Evolutionary conservation across 352 stramenopile genomes (phyloP).

Genomic region (Globisporangium takayamanum): DNA sequence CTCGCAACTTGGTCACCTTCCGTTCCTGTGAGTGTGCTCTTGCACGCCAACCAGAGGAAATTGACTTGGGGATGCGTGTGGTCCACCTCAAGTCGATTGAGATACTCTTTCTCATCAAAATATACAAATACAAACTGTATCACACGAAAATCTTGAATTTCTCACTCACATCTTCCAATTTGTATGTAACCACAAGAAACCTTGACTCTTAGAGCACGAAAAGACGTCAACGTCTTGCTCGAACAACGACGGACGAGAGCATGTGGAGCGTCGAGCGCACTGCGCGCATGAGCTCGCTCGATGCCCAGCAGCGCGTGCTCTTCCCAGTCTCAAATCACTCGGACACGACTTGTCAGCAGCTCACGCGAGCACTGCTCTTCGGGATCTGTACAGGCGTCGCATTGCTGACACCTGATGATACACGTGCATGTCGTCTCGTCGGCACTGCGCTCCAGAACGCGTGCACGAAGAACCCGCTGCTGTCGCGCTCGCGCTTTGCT

Average conservation of each 20-base stretch:
- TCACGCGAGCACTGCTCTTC: conserved; percentile 22
- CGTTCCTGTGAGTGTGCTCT: neutral
- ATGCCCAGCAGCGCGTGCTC: conserved; percentile 36
- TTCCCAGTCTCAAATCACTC: conserved; percentile 30
- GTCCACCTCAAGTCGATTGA: no score
- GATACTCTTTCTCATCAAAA: no score
- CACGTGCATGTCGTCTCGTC: conserved; percentile 20
- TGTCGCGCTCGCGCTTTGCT: conserved; percentile 24
- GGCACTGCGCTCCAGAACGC: conserved; percentile 20
- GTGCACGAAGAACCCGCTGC: conserved; percentile 20
- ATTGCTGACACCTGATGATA: conserved; percentile 27
- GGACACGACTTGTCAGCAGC: conserved; percentile 17
- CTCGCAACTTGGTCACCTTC: neutral
- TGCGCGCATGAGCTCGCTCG: conserved; percentile 27
- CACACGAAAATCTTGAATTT: neutral
- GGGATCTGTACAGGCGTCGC: conserved; percentile 34
- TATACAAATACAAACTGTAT: no score
- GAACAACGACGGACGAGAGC: neutral
- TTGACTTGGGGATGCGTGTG: no score
- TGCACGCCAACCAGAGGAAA: conserved; percentile 2
- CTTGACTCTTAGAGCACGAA: neutral
- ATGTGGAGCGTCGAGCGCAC: conserved; percentile 55
- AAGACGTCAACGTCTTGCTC: neutral
- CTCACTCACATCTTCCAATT: neutral
- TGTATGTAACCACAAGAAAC: neutral